Base-by-base conservation (phyloP, 257 asterid genomes). In the Verbena officinalis region DNA sequence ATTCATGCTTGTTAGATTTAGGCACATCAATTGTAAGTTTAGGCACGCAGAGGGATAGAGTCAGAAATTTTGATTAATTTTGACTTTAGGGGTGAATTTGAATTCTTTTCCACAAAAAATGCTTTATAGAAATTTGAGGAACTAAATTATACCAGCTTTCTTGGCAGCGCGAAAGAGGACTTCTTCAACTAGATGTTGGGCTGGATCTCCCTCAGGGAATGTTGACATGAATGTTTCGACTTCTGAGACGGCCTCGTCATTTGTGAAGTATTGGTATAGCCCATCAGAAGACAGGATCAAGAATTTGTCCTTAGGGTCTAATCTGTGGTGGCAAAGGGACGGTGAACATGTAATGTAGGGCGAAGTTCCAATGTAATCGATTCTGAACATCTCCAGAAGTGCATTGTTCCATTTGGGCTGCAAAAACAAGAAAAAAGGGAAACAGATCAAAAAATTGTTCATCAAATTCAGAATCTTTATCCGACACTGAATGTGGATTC, bases 121-220 rank as follows among this genome's bases (percentile, higher is more conserved):
- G n/a, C n/a, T 0, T 15, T 42, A 24, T 58, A 59, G 55, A 73
- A n/a, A n/a, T n/a, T n/a, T n/a, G n/a, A n/a, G n/a, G n/a, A n/a
- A n/a, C n/a, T n/a, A n/a, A n/a, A 42, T 4, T 67, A 4, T 85
- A 87, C 99, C 99, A 22, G 99, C 96, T 80, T 88, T 83, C 72
- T 94, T 94, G 52, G 99, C 99, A 65, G 99, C 99, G 9, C 99
- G 92, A 70, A 94, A 94, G 0, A 94, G 64, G 12, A 94, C 95
- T 72, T 94, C 99, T 68, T 94, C 99, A 0, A 94, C 92, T 0
- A 94, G 96, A 64, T 94, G 99, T 3, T 94, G 99, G 10, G 99
- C 99, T 1, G 99, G 99, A 80, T 93, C 99, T 5, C 97, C 99
- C 73, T 93, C 99, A 0, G 99, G 99, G 70, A 86, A 94, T 8